Conservation (phyloP, 805 yeast species). For the Yarrowia sp. region DNA sequence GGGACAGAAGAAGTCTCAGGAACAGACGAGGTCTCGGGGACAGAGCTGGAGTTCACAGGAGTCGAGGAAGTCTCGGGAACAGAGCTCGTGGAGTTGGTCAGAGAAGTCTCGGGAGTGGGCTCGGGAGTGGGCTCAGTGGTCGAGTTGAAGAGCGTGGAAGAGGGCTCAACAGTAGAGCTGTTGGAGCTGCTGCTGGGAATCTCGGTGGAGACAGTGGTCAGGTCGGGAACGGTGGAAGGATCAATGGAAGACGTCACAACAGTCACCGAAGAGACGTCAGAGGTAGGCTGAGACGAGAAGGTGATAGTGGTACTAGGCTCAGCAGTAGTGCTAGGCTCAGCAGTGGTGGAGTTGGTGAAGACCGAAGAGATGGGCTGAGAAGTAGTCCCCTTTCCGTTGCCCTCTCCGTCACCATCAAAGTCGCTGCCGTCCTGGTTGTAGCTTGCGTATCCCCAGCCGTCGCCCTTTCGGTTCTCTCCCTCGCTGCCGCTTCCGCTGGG, state of each 20-base stretch:
- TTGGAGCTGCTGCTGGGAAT: neutral
- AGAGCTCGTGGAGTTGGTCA: neutral
- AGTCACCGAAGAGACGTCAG: neutral
- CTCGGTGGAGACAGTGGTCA: neutral
- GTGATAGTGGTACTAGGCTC: neutral
- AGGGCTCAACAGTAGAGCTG: neutral
- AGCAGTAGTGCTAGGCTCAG: no score
- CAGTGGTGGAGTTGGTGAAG: neutral
- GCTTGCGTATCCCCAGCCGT: neutral
- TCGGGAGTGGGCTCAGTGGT: neutral
- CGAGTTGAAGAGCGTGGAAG: neutral
- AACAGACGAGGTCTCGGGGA: neutral
- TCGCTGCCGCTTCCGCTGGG: neutral
- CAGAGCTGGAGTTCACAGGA: neutral
- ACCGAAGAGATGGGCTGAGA: neutral
- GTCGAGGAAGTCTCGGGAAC: neutral
- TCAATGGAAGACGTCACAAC: neutral
- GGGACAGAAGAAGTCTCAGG: neutral
- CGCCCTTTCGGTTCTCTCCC: neutral
- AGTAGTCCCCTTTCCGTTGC: neutral
- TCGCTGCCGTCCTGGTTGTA: constrained; percentile 4
- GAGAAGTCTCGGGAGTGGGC: neutral
- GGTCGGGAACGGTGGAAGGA: neutral
- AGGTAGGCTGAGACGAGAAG: neutral
- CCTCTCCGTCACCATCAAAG: constrained; percentile 4